Percentiles rank a stretch among this genome's conserved stretches.
These are phyloP conservation scores for Globisporangium paroecandrum DNA, from an alignment of 352 stramenopile species.

Conservation along the genomic window DNA sequence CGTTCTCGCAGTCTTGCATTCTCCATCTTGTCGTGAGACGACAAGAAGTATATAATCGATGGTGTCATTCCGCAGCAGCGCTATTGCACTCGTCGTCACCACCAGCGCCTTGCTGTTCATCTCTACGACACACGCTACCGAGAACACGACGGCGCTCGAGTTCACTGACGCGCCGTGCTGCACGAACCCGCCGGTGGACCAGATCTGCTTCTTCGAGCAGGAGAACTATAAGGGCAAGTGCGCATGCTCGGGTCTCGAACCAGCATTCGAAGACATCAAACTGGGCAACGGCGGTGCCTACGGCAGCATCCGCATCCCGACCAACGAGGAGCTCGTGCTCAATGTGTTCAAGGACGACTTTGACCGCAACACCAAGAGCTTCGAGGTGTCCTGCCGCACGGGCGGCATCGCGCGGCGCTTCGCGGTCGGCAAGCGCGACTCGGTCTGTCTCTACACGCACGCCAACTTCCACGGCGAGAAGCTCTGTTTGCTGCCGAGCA, in stretches of 20 bases:
- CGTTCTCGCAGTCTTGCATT: not conserved
- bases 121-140: not conserved
- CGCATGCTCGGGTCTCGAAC: constrained; percentile 14
- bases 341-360: constrained; percentile 23
- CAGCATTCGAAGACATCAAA: constrained; percentile 17
- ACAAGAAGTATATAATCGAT: not conserved
- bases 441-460: constrained; percentile 19
- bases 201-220: constrained; percentile 18
- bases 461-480: constrained; percentile 24
- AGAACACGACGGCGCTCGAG: constrained; percentile 19
- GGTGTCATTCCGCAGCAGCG: not conserved
- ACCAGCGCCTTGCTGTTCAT: not conserved
- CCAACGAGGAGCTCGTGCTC: constrained; percentile 15
- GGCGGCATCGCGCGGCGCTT: constrained; percentile 20
- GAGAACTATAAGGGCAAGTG: constrained; percentile 17
- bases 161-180: constrained; percentile 17
- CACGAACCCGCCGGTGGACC: not conserved
- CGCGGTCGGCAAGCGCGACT: constrained; percentile 15
- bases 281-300: constrained; percentile 20
- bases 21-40: not conserved
- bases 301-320: constrained; percentile 15
- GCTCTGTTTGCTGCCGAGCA: constrained; percentile 14
- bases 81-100: not conserved
- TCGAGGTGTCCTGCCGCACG: constrained; percentile 15
- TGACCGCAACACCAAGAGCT: constrained; percentile 17